A percentile compares a stretch with the other conserved stretches of the same genome.
Evolutionary conservation across 78 protist genomes (phyloP).

Genomic region (Dictyostelium citrinum): DNA sequence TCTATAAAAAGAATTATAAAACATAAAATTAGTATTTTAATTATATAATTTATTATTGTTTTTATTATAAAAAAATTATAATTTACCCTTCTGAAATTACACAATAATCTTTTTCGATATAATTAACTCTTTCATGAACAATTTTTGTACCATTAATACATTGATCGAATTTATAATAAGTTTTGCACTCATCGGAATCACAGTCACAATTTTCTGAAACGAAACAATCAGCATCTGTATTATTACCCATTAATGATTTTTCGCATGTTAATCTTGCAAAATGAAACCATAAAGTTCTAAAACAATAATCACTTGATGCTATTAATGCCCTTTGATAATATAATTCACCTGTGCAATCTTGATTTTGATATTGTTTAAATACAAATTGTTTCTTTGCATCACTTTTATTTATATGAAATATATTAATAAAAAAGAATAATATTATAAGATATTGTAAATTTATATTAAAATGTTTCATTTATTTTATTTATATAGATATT

Average conservation of each 20-base stretch:
- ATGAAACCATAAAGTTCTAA: background rate
- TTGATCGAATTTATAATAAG: background rate
- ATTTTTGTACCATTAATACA: background rate
- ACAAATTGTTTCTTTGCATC: background rate
- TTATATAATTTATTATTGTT: no score
- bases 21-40: no score
- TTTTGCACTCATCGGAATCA: background rate
- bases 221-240: background rate
- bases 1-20: no score
- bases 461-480: background rate
- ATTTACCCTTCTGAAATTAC: slow-evolving; percentile 6
- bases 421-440: background rate
- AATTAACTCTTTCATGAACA: background rate
- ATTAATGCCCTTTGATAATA: background rate
- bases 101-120: background rate
- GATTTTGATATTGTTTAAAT: background rate
- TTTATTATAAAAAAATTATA: no score
- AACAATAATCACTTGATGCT: background rate
- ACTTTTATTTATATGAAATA: background rate
- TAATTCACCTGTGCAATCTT: background rate
- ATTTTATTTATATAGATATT: background rate
- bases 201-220: background rate
- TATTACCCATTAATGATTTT: background rate
- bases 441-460: background rate
- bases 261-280: background rate